These are phyloP conservation scores for Diplodia sapinea DNA, from an alignment of 2,329 filamentous ascomycete species.

Conservation along the genomic window DNA sequence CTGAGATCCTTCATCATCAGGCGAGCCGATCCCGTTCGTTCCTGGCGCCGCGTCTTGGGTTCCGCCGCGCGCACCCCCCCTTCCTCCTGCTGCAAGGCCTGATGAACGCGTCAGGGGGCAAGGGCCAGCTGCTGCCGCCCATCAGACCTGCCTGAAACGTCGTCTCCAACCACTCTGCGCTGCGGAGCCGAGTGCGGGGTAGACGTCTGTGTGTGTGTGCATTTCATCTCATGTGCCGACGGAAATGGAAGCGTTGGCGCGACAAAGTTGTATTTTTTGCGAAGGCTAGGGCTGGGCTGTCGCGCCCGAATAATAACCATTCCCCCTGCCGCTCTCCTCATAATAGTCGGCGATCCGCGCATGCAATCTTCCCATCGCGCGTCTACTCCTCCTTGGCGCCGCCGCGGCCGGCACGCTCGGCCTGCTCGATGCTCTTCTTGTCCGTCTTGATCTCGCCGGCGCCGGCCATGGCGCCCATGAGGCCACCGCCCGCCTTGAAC, in stretches of 20 bases:
- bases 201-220: slow-evolving; percentile 17
- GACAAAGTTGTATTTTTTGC: not conserved
- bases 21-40: not conserved
- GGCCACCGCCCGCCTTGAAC: slow-evolving; percentile 84
- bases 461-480: slow-evolving; percentile 79
- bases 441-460: slow-evolving; percentile 79
- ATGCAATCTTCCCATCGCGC: not conserved
- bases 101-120: slow-evolving; percentile 8
- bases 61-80: not conserved
- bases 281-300: not conserved
- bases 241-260: too few species aligned
- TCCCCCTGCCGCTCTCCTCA: not conserved
- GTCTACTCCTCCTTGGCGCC: slow-evolving; percentile 61
- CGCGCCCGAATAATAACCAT: not conserved
- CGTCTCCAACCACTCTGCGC: not conserved
- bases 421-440: slow-evolving; percentile 62
- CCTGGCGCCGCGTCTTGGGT: not conserved
- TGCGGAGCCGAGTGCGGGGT: slow-evolving; percentile 16
- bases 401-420: slow-evolving; percentile 57
- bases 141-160: slow-evolving; percentile 8
- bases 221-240: not conserved
- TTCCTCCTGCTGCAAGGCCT: slow-evolving; percentile 2
- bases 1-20: slow-evolving; percentile 4
- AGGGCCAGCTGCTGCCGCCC: slow-evolving; percentile 28
- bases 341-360: not conserved